A percentile compares a stretch with the other conserved stretches of the same genome.
Conservation (phyloP, 768 basidiomycete species). For the Lactarius psammicola region DNA sequence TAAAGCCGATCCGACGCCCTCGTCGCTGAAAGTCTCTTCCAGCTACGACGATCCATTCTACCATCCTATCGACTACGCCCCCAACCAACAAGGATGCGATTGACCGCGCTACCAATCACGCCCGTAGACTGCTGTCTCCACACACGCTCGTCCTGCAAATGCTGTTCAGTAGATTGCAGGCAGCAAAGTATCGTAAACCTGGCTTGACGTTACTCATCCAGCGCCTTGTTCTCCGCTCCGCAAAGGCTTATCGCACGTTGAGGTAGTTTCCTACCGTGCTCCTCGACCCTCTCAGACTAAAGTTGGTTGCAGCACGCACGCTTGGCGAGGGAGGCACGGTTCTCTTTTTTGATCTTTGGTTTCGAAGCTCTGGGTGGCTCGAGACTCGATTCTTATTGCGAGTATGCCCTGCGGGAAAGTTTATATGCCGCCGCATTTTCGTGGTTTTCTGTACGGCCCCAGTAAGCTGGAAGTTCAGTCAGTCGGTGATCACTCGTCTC, state of each 20-base stretch:
- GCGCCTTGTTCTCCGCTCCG: slow-evolving; percentile 79
- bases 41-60: slow-evolving; percentile 90
- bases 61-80: slow-evolving; percentile 78
- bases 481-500: not conserved
- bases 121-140: slow-evolving; percentile 74
- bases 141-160: slow-evolving; percentile 85
- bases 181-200: slow-evolving; percentile 83
- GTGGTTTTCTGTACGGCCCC: slow-evolving; percentile 93
- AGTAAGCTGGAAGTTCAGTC: slow-evolving; percentile 51
- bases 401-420: slow-evolving; percentile 67
- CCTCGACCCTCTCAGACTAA: not conserved
- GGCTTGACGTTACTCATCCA: slow-evolving; percentile 85
- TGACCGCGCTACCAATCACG: slow-evolving; percentile 65
- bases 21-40: slow-evolving; percentile 23
- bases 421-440: slow-evolving; percentile 80
- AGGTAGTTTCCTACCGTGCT: slow-evolving; percentile 51
- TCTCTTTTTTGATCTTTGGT: slow-evolving; percentile 88
- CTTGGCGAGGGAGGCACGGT: slow-evolving; percentile 87
- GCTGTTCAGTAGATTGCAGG: slow-evolving; percentile 88
- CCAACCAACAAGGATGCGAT: slow-evolving; percentile 87
- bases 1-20: not conserved
- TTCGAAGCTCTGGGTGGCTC: slow-evolving; percentile 91
- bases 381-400: slow-evolving; percentile 77
- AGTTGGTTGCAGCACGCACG: slow-evolving; percentile 65
- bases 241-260: slow-evolving; percentile 62